Conservation (phyloP, 1,284 basidiomycete species). For the Coniferiporia sulphurascens region DNA sequence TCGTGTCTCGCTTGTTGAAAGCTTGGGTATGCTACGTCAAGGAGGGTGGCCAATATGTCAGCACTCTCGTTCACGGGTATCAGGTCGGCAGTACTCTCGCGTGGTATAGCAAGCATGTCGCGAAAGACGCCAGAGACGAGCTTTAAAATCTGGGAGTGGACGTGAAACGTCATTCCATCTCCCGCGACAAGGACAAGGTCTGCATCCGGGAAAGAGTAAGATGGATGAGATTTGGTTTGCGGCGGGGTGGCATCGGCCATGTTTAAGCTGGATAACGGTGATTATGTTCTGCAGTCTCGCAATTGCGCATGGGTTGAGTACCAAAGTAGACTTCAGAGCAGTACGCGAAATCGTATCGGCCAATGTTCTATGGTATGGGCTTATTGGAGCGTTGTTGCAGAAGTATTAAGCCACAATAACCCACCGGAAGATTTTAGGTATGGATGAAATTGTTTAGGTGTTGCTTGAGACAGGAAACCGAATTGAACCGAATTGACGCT, state of each 20-base stretch:
- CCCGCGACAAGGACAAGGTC: slow-evolving; percentile 37
- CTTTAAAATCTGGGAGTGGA: slow-evolving; percentile 37
- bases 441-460: no score
- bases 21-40: slow-evolving; percentile 5
- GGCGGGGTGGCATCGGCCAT: not conserved
- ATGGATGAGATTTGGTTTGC: not conserved
- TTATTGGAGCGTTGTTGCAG: no score
- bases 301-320: no score
- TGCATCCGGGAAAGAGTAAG: slow-evolving; percentile 23
- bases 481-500: no score
- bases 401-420: no score
- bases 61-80: slow-evolving; percentile 4
- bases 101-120: slow-evolving; percentile 32
- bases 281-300: not conserved
- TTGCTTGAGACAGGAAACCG: no score
- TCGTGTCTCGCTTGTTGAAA: not conserved
- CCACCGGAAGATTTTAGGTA: no score
- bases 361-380: no score
- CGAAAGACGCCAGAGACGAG: slow-evolving; percentile 38
- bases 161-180: slow-evolving; percentile 36
- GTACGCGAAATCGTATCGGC: no score
- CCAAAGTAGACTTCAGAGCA: no score
- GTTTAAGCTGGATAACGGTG: not conserved
- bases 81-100: not conserved
- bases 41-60: not conserved